A percentile compares a stretch with the other conserved stretches of the same genome.
Evolutionary conservation across 2,329 filamentous ascomycete genomes (phyloP).

Genomic region (Fusarium sp.): DNA sequence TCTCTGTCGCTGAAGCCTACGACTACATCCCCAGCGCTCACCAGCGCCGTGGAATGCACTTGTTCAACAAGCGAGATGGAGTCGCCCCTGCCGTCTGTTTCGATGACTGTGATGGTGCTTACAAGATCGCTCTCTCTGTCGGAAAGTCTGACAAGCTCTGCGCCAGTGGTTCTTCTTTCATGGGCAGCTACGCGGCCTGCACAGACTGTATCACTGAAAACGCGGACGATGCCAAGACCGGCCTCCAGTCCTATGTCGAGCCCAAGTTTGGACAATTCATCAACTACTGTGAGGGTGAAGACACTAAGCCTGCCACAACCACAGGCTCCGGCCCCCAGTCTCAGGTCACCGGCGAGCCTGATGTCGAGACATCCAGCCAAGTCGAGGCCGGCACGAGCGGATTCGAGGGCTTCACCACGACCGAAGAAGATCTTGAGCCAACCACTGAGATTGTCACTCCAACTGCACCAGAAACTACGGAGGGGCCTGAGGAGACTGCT

Average conservation of each 20-base stretch:
- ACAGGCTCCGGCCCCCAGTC: slow-evolving; percentile 35
- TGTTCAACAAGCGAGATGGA: slow-evolving; percentile 54
- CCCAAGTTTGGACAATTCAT: slow-evolving; percentile 58
- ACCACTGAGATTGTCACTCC: not conserved
- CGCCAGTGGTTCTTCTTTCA: slow-evolving; percentile 55
- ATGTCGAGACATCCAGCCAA: slow-evolving; percentile 43
- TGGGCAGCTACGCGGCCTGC: slow-evolving; percentile 52
- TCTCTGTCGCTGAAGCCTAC: slow-evolving; percentile 21
- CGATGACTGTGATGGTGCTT: slow-evolving; percentile 62
- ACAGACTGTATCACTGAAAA: slow-evolving; percentile 53
- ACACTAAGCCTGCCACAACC: slow-evolving; percentile 28
- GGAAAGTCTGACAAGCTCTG: slow-evolving; percentile 65
- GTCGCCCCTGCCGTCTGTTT: slow-evolving; percentile 63
- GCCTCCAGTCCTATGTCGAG: slow-evolving; percentile 49
- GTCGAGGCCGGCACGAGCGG: slow-evolving; percentile 32
- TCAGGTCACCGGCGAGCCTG: slow-evolving; percentile 34
- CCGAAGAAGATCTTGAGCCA: slow-evolving; percentile 6
- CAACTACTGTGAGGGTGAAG: slow-evolving; percentile 55
- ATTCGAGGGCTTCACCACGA: slow-evolving; percentile 35
- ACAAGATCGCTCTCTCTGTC: slow-evolving; percentile 55
- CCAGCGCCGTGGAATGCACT: slow-evolving; percentile 35
- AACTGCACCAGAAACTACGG: not conserved
- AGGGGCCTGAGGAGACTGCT: slow-evolving; percentile 1
- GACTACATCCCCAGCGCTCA: slow-evolving; percentile 16
- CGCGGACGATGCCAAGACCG: slow-evolving; percentile 39